Conservation (phyloP, 2,329 filamentous ascomycete genomes). For the Cercospora zeina region DNA sequence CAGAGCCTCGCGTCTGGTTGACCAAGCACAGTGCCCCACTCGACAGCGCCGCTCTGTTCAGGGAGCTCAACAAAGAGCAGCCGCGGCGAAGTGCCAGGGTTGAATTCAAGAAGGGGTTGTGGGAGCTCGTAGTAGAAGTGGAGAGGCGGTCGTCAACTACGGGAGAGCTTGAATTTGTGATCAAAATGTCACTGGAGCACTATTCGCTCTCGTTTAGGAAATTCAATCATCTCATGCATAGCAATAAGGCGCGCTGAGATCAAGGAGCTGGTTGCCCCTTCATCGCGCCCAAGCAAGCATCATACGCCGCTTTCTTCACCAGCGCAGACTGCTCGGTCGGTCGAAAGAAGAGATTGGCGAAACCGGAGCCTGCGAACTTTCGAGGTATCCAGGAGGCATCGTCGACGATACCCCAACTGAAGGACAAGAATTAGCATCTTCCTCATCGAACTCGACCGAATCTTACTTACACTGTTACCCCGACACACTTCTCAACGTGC, state of each 20-base stretch:
- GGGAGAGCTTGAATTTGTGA: conserved; percentile 25
- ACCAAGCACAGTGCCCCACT: conserved; percentile 14
- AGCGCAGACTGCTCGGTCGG: conserved; percentile 28
- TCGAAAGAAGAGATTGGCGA: conserved; percentile 47
- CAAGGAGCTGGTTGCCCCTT: neutral
- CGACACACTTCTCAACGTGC: conserved; percentile 42
- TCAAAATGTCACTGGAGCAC: conserved; percentile 24
- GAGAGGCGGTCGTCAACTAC: conserved; percentile 13
- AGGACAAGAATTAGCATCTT: neutral
- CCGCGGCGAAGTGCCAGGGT: conserved; percentile 16
- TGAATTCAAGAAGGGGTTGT: conserved; percentile 26
- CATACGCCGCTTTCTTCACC: conserved; percentile 52
- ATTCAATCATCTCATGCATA: conserved; percentile 13
- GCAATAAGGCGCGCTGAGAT: conserved; percentile 8
- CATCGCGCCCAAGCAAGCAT: conserved; percentile 16
- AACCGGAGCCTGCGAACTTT: conserved; percentile 41
- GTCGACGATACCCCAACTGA: conserved; percentile 51
- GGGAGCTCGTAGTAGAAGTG: conserved; percentile 23
- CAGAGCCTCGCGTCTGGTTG: conserved; percentile 24
- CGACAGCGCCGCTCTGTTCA: conserved; percentile 8
- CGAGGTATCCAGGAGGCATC: conserved; percentile 45
- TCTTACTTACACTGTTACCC: conserved; percentile 44
- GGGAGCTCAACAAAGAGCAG: conserved; percentile 4
- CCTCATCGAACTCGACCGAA: neutral
- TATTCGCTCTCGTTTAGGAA: conserved; percentile 23